Evolutionary conservation across 1,284 basidiomycete genomes (phyloP), one percentile per base, ranked within the genome.

Genomic region (Puccinia brachypodii): DNA sequence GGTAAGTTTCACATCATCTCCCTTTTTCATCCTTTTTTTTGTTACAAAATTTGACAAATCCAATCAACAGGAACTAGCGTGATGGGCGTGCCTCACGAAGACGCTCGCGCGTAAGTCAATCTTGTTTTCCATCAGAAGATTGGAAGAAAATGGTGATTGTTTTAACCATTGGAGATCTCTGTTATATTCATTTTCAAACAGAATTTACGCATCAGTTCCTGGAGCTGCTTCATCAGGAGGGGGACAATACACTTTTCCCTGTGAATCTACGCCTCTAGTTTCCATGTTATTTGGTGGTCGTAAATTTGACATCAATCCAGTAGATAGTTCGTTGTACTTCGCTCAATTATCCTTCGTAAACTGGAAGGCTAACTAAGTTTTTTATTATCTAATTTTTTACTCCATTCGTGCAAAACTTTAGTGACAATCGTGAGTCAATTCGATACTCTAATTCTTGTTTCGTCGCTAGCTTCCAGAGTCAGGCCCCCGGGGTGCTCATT

Each of bases 371-470:
- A 44, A 22, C 9, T 22, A 62, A n/a, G 14, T 53, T 33, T 31
- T 38, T 56, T 74, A 19, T 25, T 38, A 16, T 53, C 38, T 38
- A 0, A 2, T 13, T 13, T 19, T 36, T n/a, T 28, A 8, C 6
- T 38, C 19, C 31, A 1, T 40, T 6, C 25, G 62, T 36, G 9
- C n/a, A n/a, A n/a, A n/a, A 56, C 42, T 40, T 22, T 53, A 77
- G 75, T 77, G 75, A 47, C 75, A 50, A 77, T 77, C 22, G 75
- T 77, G 14, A 66, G 56, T n/a, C n/a, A n/a, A n/a, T n/a, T n/a
- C n/a, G n/a, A n/a, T n/a, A n/a, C n/a, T n/a, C n/a, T n/a, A n/a
- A n/a, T n/a, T n/a, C 50, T 28, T 66, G 16, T 31, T 42, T 53
- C 31, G 22, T 31, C n/a, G 33, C 13, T 1, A 2, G 50, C 22